Conservation (phyloP, 257 asterid genomes). For the Nicotiana otophora region DNA sequence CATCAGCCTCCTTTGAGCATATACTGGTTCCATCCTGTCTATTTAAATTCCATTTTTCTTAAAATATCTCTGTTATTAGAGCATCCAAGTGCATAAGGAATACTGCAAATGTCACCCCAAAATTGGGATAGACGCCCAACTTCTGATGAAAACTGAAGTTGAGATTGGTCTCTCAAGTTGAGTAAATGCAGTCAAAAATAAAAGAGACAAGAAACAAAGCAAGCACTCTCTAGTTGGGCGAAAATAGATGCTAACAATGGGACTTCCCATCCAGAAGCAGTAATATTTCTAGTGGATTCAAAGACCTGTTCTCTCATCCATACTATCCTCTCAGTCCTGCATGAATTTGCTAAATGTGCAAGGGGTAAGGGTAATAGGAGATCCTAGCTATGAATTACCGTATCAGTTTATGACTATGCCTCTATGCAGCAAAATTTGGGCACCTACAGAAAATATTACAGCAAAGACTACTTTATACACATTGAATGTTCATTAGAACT, state of each 20-base stretch:
- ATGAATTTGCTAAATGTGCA: background rate
- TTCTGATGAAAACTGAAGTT: background rate
- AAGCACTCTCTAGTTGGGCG: background rate
- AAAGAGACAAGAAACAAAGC: background rate
- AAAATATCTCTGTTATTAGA: background rate
- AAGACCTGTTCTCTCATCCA: conserved; percentile 4
- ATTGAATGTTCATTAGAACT: conserved; percentile 1
- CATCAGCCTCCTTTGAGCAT: conserved; percentile 48
- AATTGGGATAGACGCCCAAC: background rate
- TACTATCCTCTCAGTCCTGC: background rate
- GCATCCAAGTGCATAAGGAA: background rate
- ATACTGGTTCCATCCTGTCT: conserved; percentile 29
- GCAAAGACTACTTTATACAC: conserved; percentile 17
- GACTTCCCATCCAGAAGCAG: background rate
- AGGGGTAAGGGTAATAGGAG: conserved; percentile 2
- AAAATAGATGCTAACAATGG: background rate
- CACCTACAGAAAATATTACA: conserved; percentile 17
- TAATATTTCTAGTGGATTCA: conserved; percentile 3
- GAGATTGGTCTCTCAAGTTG: background rate
- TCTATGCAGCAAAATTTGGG: conserved; percentile 27
- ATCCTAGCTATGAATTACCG: conserved; percentile 9
- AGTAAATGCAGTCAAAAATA: background rate
- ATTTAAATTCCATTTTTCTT: background rate
- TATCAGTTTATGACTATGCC: conserved; percentile 25
- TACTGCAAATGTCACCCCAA: background rate